Evolutionary conservation across 805 yeast genomes (phyloP).

Genomic region (Zygosaccharomyces kombuchaensis): DNA sequence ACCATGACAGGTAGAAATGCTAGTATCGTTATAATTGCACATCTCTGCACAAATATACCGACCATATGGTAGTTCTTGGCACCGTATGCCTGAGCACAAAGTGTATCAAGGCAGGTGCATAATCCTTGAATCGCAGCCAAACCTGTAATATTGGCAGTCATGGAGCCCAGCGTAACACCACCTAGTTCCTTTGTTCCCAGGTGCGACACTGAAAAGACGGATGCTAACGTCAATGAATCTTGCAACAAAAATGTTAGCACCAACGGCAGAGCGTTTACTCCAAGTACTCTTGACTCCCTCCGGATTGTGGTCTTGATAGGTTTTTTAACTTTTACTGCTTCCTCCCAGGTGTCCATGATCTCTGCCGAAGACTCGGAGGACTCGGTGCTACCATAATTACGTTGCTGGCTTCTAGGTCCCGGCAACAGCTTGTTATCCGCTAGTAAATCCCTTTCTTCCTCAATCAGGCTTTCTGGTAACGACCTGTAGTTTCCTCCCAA

Average conservation of each 20-base stretch:
- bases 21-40: constrained; percentile 55
- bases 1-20: constrained; percentile 51
- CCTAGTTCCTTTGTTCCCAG: constrained; percentile 69
- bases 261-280: constrained; percentile 54
- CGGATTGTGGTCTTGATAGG: constrained; percentile 31
- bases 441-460: constrained; percentile 34
- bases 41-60: constrained; percentile 64
- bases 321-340: constrained; percentile 31
- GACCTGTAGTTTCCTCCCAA: constrained; percentile 8
- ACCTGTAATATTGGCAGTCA: constrained; percentile 76
- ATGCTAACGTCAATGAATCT: constrained; percentile 69
- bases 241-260: constrained; percentile 65
- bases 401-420: not conserved
- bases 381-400: constrained; percentile 14
- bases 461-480: constrained; percentile 22
- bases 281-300: constrained; percentile 42
- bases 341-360: constrained; percentile 29
- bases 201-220: constrained; percentile 72
- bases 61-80: constrained; percentile 59
- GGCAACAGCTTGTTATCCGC: constrained; percentile 29
- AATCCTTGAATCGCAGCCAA: constrained; percentile 72
- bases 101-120: constrained; percentile 73
- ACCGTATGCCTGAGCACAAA: constrained; percentile 76
- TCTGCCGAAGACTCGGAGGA: constrained; percentile 17
- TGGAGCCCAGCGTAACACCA: constrained; percentile 68